Conservation (phyloP, 2,329 filamentous ascomycete species). For the Colletotrichum chlorophyti region DNA sequence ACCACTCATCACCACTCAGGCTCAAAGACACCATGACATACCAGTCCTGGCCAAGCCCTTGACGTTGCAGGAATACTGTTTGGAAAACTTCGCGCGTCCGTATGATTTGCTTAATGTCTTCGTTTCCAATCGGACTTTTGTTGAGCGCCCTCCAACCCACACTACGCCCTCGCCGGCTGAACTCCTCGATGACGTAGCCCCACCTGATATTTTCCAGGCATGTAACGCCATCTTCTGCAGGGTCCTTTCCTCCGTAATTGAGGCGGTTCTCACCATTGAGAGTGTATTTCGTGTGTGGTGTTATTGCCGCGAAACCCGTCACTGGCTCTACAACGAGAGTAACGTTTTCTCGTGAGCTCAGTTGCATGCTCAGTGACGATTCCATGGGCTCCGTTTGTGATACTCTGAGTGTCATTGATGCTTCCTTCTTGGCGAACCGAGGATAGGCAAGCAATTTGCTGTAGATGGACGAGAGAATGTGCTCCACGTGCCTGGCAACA, state of each 20-base stretch:
- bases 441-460: constrained; percentile 64
- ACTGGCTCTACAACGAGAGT: constrained; percentile 76
- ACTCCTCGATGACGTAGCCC: constrained; percentile 64
- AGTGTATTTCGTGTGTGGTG: constrained; percentile 65
- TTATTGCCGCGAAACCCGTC: constrained; percentile 77
- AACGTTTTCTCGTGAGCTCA: constrained; percentile 68
- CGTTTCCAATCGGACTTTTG: constrained; percentile 54
- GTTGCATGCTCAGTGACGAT: constrained; percentile 72
- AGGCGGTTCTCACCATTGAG: constrained; percentile 68
- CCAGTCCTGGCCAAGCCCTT: constrained; percentile 77
- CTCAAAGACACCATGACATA: constrained; percentile 74
- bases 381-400: constrained; percentile 69
- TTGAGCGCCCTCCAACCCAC: constrained; percentile 69
- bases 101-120: constrained; percentile 65
- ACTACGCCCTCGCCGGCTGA: constrained; percentile 65
- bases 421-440: constrained; percentile 66
- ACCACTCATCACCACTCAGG: constrained; percentile 79
- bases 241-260: constrained; percentile 62
- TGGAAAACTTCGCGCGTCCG: constrained; percentile 70
- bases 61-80: constrained; percentile 72
- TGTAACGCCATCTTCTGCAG: constrained; percentile 61
- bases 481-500: constrained; percentile 76
- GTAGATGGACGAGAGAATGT: constrained; percentile 73
- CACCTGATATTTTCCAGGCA: constrained; percentile 69
- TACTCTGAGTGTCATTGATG: constrained; percentile 63